These are phyloP conservation scores for Candida nanaspora DNA, from an alignment of 805 yeast genomes.

Conservation along the genomic window DNA sequence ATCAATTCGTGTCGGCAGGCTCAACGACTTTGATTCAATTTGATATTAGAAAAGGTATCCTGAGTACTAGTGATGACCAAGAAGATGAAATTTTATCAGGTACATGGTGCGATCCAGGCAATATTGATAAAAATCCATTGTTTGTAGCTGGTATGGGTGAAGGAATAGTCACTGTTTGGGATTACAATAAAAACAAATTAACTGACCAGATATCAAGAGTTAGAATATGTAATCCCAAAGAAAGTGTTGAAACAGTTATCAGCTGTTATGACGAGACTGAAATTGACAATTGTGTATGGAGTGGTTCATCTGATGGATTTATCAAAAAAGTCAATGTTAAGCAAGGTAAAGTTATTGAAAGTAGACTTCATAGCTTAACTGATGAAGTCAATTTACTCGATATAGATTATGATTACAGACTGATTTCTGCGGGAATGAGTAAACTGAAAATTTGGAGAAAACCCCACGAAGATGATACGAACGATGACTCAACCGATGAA, in stretches of 20 bases:
- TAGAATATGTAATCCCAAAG: slow-evolving; percentile 40
- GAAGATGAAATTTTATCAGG: slow-evolving; percentile 86
- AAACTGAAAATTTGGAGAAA: slow-evolving; percentile 68
- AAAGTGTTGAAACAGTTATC: slow-evolving; percentile 64
- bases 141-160: slow-evolving; percentile 81
- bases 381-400: slow-evolving; percentile 80
- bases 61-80: slow-evolving; percentile 75
- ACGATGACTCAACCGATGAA: slow-evolving; percentile 24
- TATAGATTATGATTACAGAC: slow-evolving; percentile 71
- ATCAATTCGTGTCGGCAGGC: slow-evolving; percentile 75
- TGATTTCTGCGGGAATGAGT: slow-evolving; percentile 82
- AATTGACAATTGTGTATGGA: slow-evolving; percentile 51
- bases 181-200: slow-evolving; percentile 56
- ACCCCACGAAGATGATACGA: slow-evolving; percentile 11
- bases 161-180: slow-evolving; percentile 87
- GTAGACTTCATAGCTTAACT: slow-evolving; percentile 53
- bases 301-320: slow-evolving; percentile 74
- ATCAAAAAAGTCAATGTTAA: slow-evolving; percentile 62
- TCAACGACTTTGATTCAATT: slow-evolving; percentile 74
- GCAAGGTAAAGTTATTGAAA: slow-evolving; percentile 55
- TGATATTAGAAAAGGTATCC: slow-evolving; percentile 68
- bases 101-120: slow-evolving; percentile 55
- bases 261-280: slow-evolving; percentile 49
- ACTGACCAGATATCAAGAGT: slow-evolving; percentile 77
- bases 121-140: slow-evolving; percentile 44